Evolutionary conservation across 208 protist species (phyloP).

Genomic region (Perkinsela sp.): DNA sequence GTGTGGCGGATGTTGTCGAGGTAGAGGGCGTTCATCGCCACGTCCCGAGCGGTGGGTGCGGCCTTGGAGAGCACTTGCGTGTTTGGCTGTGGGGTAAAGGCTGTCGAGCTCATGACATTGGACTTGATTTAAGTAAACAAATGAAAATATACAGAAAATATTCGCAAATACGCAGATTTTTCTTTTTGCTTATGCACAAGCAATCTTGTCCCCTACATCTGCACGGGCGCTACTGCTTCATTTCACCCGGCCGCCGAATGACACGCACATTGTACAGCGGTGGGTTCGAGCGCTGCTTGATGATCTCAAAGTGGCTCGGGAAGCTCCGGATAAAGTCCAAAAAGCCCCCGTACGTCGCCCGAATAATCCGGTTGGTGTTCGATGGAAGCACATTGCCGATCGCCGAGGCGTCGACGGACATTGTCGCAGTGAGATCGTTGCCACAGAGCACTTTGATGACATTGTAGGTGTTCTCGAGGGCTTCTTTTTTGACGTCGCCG

Average conservation of each 20-base stretch:
- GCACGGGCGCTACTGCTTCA: too few relatives aligned
- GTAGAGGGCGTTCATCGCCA: neutral
- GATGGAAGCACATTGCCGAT: neutral
- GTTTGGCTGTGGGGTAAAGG: neutral
- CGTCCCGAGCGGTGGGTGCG: neutral
- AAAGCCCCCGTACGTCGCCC: neutral
- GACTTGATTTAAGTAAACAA: too few relatives aligned
- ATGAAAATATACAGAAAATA: too few relatives aligned
- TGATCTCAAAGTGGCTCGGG: neutral
- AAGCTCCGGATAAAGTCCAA: neutral
- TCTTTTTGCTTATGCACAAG: too few relatives aligned
- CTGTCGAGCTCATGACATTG: too few relatives aligned
- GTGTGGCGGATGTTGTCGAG: slow-evolving; percentile 5
- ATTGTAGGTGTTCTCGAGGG: neutral
- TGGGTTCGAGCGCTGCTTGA: neutral
- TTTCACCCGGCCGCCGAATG: neutral
- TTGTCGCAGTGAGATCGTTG: neutral
- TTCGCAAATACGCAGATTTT: too few relatives aligned
- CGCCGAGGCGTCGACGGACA: neutral
- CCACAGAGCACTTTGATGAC: neutral
- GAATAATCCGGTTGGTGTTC: neutral
- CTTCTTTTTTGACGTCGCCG: neutral
- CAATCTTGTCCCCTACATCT: too few relatives aligned
- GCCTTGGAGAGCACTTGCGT: neutral
- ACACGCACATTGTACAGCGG: neutral